These are phyloP conservation scores for Cerrena zonata DNA, from an alignment of 1,284 basidiomycete genomes.

Conservation along the genomic window DNA sequence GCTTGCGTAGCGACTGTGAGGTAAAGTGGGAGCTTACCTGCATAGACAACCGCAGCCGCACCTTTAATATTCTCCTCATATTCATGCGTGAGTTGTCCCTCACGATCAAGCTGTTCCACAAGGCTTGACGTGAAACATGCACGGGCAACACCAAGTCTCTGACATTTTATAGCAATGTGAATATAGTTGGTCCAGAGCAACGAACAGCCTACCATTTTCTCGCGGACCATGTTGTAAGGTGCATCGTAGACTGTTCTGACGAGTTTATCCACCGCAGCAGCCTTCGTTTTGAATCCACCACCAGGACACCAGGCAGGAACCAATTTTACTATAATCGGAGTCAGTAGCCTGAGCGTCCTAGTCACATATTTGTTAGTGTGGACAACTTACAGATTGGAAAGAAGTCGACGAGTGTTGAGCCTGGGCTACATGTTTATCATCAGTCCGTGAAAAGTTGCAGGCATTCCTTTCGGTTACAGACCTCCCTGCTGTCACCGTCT, in stretches of 20 bases:
- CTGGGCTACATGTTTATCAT: background rate
- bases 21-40: no score
- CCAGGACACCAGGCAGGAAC: slow-evolving; percentile 23
- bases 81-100: slow-evolving; percentile 49
- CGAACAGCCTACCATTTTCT: slow-evolving; percentile 22
- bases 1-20: background rate
- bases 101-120: slow-evolving; percentile 44
- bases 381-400: slow-evolving; percentile 18
- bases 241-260: slow-evolving; percentile 17
- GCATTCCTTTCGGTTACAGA: slow-evolving; percentile 1
- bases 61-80: no score
- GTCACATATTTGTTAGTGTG: no score
- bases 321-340: slow-evolving; percentile 18
- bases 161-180: no score
- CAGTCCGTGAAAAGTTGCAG: background rate
- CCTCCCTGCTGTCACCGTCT: slow-evolving; percentile 9
- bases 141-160: slow-evolving; percentile 1
- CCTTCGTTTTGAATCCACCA: slow-evolving; percentile 22
- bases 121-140: slow-evolving; percentile 16
- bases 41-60: no score
- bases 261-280: slow-evolving; percentile 14
- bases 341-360: background rate
- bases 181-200: no score
- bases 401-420: slow-evolving; percentile 19
- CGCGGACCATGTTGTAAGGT: slow-evolving; percentile 22